Evolutionary conservation across 2,329 filamentous ascomycete species (phyloP), one percentile per base, ranked within the genome.

Genomic region (Hymenoscyphus linearis): DNA sequence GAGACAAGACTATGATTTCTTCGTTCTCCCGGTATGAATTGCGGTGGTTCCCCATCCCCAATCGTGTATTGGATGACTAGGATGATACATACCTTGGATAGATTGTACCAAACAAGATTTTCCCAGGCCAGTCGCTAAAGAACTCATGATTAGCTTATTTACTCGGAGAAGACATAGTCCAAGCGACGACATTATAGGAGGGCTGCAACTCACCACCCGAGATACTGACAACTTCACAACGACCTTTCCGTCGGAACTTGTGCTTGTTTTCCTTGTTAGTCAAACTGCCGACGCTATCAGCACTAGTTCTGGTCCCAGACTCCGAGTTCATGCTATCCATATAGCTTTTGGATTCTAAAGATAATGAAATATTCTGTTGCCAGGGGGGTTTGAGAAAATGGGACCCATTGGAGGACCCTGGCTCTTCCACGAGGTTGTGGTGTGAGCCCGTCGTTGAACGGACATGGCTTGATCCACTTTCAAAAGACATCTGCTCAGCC

Each of bases 101-200:
- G 84, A 85, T 67, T 87, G 84, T 27, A 87, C 82, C 16, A 88
- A 77, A 62, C 82, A 84, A 65, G 81, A 87, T 72, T 88, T 88
- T 16, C 85, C 85, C n/a, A 87, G 74, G 0, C 85, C 85, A 2
- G 81, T 84, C 13, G 44, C 44, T 50, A 25, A 25, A 25, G 4
- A 18, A 12, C 10, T 25, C 44, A 50, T 10, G 25, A 13, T 50
- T 18, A 50, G 44, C 22, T 50, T 25, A 14, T 25, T 50, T 25
- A 13, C 3, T 50, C 25, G 22, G 3, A 10, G 12, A 47, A 14
- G 44, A 22, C 1, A n/a, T 4, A 25, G 18, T 31, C 31, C 31
- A 31, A 31, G 4, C 31, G 31, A n/a, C 37, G n/a, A 18, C 4
- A 44, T 25, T 13, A 50, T 25, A 4, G 6, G 10, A 12, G 18